Conservation (phyloP, 177 flowering plant species). For the Telopea speciosissima region DNA sequence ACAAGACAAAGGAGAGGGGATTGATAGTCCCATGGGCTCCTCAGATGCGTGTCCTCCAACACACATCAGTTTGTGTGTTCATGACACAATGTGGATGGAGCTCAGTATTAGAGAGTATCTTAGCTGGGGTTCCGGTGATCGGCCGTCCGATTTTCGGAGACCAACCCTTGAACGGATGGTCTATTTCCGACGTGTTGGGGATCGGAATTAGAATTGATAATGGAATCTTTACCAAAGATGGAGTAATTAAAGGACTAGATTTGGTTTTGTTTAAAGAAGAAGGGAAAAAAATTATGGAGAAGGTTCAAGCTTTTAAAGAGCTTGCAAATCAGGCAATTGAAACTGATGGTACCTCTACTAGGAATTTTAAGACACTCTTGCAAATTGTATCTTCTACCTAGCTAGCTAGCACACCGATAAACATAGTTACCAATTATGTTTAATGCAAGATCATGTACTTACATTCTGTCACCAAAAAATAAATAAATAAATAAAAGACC, state of each 20-base stretch:
- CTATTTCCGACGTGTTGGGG: conserved; percentile 29
- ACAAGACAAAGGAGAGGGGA: conserved; percentile 24
- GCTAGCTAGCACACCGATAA: too few species aligned
- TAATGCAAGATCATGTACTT: too few species aligned
- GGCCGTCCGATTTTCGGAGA: conserved; percentile 50
- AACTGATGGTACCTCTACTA: conserved; percentile 31
- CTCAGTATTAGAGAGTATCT: conserved; percentile 43
- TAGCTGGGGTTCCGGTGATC: conserved; percentile 46
- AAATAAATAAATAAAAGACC: too few species aligned
- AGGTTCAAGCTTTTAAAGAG: conserved; percentile 12
- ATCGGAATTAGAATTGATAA: conserved; percentile 32
- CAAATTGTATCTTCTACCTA: too few species aligned
- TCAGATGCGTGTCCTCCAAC: conserved; percentile 28
- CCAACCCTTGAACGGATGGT: conserved; percentile 31
- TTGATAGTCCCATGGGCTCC: conserved; percentile 54
- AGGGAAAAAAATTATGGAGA: conserved; percentile 33
- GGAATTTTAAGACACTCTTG: conserved; percentile 18
- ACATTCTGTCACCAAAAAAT: too few species aligned
- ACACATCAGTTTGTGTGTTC: conserved; percentile 32
- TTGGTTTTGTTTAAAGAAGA: conserved; percentile 25
- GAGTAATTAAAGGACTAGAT: conserved; percentile 29
- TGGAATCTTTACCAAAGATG: conserved; percentile 29
- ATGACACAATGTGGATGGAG: conserved; percentile 56
- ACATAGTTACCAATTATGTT: too few species aligned
- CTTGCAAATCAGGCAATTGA: conserved; percentile 24